Percentiles rank a stretch among this genome's conserved stretches.
Conservation (phyloP, 305 asterid species). For the Fraxinus floribunda region DNA sequence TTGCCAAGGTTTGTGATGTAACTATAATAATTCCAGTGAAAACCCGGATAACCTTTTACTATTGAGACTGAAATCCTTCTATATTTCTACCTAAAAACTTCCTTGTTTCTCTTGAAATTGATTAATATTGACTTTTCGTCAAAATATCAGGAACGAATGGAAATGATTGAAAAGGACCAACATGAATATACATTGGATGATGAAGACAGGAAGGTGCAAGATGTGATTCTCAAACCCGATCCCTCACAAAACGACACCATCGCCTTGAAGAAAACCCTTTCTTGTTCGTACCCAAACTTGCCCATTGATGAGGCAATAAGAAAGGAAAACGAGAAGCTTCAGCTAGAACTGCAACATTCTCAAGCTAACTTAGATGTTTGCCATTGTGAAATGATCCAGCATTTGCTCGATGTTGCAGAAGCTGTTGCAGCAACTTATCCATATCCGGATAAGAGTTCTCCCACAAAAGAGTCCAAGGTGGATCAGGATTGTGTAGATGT, state of each 20-base stretch:
- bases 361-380: slow-evolving; percentile 71
- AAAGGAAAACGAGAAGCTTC: slow-evolving; percentile 79
- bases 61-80: neutral
- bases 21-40: neutral
- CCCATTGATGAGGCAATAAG: slow-evolving; percentile 65
- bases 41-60: neutral
- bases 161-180: slow-evolving; percentile 70
- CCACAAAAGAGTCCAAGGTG: slow-evolving; percentile 43
- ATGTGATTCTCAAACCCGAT: slow-evolving; percentile 68
- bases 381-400: slow-evolving; percentile 88
- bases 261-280: slow-evolving; percentile 68
- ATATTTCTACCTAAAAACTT: neutral
- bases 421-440: slow-evolving; percentile 55
- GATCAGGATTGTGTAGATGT: slow-evolving; percentile 40
- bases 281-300: slow-evolving; percentile 72
- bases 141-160: slow-evolving; percentile 61
- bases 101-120: neutral
- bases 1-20: neutral
- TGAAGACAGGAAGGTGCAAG: slow-evolving; percentile 70
- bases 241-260: slow-evolving; percentile 57
- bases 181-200: slow-evolving; percentile 72
- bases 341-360: slow-evolving; percentile 73
- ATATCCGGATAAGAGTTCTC: slow-evolving; percentile 42
- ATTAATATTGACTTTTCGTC: neutral
- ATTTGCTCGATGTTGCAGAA: slow-evolving; percentile 83